Evolutionary conservation across 371 early-diverging fungal genomes (phyloP), one percentile per base, ranked within the genome.

Genomic region (Rhizopus microsporus): DNA sequence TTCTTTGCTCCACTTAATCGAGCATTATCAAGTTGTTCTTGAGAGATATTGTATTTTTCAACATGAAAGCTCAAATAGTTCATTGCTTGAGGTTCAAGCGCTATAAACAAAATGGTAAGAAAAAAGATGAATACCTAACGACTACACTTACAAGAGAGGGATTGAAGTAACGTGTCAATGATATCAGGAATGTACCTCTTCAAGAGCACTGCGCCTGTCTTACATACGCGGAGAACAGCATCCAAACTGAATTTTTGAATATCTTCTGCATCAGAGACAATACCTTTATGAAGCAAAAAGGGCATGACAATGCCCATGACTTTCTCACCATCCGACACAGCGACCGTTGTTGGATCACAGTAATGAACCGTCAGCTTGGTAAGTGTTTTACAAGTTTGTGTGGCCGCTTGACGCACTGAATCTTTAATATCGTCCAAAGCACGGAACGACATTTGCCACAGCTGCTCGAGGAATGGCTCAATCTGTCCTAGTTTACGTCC

Each of bases 351-450:
- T 5, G 95, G 93, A 53, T 95, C 95, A 65, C 91, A 91, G 63
- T 89, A 93, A 56, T 86, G 81, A 4, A 95, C 86, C 0, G 95
- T 96, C 39, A 92, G 68, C 10, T 82, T 82, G 3, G 91, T 90
- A 57, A 96, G 62, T 0, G 87, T 78, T 49, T 89, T 86, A 73
- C 93, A 92, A 6, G 91, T 81, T 58, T 82, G 79, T 12, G 93
- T 88, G 1, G 91, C 96, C 0, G 95, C 91, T 40, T 81, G 72
- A 4, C 96, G 82, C 4, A 97, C 97, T 44, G 89, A 91, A 62
- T 93, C 95, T 63, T 95, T 95, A 63, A 97, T 93, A 56, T 97
- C 97, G 64, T 97, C 97, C 51, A 97, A 63, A 9, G 88, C 87
- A 30, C 94, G 75, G 81, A 97, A 96, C 23, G 85, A 82, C 91